A percentile compares a stretch with the other conserved stretches of the same genome.
phyloP scores from a whole-genome alignment of 2,329 filamentous ascomycete genomes.

The Fusarium piperis region DNA sequence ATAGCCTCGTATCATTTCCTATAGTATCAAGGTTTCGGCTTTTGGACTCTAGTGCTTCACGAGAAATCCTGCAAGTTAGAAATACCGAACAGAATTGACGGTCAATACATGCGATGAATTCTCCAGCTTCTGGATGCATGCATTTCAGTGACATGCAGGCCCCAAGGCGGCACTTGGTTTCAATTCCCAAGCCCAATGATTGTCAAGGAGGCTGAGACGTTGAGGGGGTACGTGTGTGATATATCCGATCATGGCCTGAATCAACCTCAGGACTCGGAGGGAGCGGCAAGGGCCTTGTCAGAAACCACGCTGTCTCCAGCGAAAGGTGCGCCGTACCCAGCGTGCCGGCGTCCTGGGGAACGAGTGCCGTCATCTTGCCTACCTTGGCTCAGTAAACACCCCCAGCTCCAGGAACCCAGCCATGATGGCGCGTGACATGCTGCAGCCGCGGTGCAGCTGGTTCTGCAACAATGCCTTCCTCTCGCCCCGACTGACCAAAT shows the following conservation, averaged over 20 bases:
- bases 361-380: background rate
- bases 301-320: background rate
- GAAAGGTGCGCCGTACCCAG: background rate
- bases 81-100: background rate
- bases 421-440: slow-evolving; percentile 19
- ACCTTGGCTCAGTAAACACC: background rate
- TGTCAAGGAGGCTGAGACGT: background rate
- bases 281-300: background rate
- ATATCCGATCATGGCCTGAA: background rate
- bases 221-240: background rate
- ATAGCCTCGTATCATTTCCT: background rate
- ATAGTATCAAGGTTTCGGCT: background rate
- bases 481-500: background rate
- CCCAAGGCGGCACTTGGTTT: background rate
- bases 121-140: background rate
- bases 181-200: background rate
- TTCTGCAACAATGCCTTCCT: slow-evolving; percentile 2
- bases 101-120: background rate
- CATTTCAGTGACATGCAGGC: background rate
- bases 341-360: background rate
- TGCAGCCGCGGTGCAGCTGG: slow-evolving; percentile 13
- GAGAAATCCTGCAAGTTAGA: background rate
- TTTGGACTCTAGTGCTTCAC: background rate
- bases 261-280: background rate
- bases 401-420: background rate